Base-by-base conservation (phyloP, 306 rosid genomes). In the Biancaea sappan region DNA sequence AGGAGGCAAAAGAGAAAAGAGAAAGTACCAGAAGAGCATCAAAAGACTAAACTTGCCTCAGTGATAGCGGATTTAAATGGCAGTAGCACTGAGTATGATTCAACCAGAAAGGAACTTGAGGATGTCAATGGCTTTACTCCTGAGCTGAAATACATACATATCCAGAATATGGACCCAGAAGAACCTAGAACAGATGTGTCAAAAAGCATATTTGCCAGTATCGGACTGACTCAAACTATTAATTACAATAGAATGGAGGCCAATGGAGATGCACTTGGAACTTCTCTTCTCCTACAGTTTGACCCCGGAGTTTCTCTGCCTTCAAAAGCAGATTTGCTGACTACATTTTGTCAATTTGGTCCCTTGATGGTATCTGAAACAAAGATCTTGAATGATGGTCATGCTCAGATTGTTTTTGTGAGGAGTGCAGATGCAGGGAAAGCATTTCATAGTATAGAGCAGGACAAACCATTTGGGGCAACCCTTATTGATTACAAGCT, bases 61-160 rank as follows among this genome's bases (percentile, higher is more conserved):
- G 72, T 63, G 61, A 82, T 91, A 51, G 97, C 96, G 9, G 98
- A 92, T 86, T 84, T 90, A 79, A 95, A 95, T 47, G 83, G 85
- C 71, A 72, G 62, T 58, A 73, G 73, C 37, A 26, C 56, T 32
- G 96, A 89, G 52, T 41, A 76, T 43, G 71, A 62, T 65, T 66
- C 86, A 29, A 26, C 51, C 3, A 75, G 74, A 37, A 82, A 80
- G 69, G 84, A 82, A 75, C 43, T 18, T 38, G 80, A 62, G 60
- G 79, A 68, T 75, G 76, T 56, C 41, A 81, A 80, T 10, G 48
- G 82, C 31, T 52, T 81, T 62, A 38, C 81, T 6, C 62, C 79
- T 54, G 83, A 79, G 51, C 34, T 62, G 37, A 82, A 80, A 80
- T 78, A 85, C 14, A 74, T n/a, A 18, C 28, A 73, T 22, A 81